Conservation (phyloP, 1,284 basidiomycete species). For the Fomitopsis palustris region DNA sequence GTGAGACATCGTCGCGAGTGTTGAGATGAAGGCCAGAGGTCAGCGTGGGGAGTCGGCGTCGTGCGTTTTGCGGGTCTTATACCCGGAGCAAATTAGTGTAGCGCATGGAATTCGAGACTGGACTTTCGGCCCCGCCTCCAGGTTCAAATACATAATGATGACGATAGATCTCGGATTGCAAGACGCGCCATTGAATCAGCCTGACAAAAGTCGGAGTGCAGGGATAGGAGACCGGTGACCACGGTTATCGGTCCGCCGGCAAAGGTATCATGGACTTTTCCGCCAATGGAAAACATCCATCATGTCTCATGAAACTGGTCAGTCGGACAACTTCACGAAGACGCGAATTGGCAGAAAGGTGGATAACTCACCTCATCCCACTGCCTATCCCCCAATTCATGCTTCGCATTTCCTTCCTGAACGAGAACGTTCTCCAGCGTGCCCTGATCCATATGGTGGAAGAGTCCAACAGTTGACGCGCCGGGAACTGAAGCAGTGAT, state of each 20-base stretch:
- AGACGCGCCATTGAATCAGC: neutral
- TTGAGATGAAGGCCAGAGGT: neutral
- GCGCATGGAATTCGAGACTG: neutral
- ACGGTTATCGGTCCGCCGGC: neutral
- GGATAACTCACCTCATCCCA: too few relatives aligned
- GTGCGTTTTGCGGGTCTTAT: neutral
- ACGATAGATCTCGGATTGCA: neutral
- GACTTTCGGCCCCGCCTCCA: neutral
- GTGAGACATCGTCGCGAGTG: neutral
- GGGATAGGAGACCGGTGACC: neutral
- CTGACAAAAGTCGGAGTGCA: neutral
- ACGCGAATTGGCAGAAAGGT: too few relatives aligned
- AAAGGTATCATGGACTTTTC: neutral
- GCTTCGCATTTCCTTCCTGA: too few relatives aligned
- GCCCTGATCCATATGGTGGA: too few relatives aligned
- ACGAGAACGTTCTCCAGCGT: too few relatives aligned
- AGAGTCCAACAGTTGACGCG: too few relatives aligned
- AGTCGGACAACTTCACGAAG: too few relatives aligned
- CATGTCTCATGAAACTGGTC: neutral
- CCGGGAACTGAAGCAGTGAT: too few relatives aligned
- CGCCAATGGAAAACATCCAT: neutral
- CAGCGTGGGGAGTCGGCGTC: neutral
- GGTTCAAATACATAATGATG: constrained; percentile 3
- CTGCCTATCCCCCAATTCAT: too few relatives aligned
- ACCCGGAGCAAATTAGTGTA: neutral